Percentiles rank a stretch among this genome's conserved stretches.
Evolutionary conservation across 2,329 filamentous ascomycete species (phyloP).

Genomic region (Periconia sp.): DNA sequence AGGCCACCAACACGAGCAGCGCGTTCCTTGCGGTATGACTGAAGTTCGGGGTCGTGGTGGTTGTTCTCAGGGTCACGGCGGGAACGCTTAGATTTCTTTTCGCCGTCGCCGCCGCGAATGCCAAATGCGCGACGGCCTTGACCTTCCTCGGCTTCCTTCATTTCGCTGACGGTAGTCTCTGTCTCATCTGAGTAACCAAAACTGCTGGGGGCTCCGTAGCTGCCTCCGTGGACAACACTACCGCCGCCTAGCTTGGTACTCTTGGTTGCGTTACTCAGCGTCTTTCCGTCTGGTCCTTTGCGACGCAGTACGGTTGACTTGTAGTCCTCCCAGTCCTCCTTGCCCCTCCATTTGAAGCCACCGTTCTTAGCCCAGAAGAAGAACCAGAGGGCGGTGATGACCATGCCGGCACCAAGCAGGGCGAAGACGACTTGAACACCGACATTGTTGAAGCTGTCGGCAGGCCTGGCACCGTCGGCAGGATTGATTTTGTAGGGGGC

Average conservation of each 20-base stretch:
- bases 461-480: conserved; percentile 38
- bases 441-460: conserved; percentile 48
- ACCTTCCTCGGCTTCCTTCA: conserved; percentile 44
- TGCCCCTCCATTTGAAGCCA: conserved; percentile 79
- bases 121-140: conserved; percentile 45
- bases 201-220: conserved; percentile 30
- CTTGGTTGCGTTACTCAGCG: conserved; percentile 78
- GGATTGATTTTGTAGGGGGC: conserved; percentile 23
- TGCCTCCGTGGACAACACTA: conserved; percentile 71
- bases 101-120: conserved; percentile 46
- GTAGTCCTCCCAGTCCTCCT: conserved; percentile 97
- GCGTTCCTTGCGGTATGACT: conserved; percentile 83
- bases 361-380: conserved; percentile 97
- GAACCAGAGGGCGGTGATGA: conserved; percentile 84
- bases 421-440: conserved; percentile 86
- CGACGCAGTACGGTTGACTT: conserved; percentile 90
- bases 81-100: conserved; percentile 48
- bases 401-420: conserved; percentile 75
- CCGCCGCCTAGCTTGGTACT: conserved; percentile 85
- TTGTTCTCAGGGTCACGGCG: conserved; percentile 57
- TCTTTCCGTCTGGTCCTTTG: conserved; percentile 84
- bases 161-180: conserved; percentile 46
- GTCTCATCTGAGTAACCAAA: conserved; percentile 29
- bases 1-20: conserved; percentile 84
- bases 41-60: conserved; percentile 62